phyloP scores from a whole-genome alignment of 2,329 filamentous ascomycete genomes.

The Neonectria hederae region DNA sequence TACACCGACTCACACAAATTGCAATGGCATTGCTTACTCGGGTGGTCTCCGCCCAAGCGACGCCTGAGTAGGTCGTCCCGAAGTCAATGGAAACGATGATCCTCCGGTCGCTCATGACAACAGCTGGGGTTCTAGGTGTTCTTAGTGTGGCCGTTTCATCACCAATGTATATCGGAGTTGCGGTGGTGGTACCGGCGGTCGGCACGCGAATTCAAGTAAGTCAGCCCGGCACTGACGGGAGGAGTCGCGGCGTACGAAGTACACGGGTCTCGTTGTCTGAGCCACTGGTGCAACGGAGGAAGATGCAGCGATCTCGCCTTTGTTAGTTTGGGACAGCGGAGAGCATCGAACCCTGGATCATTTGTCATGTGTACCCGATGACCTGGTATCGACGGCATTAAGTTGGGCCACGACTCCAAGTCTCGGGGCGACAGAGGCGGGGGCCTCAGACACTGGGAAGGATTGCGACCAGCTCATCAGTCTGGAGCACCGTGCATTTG shows the following conservation, averaged over 20 bases:
- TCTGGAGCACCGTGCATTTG: slow-evolving; percentile 25
- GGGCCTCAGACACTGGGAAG: slow-evolving; percentile 28
- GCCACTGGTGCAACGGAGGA: slow-evolving; percentile 6
- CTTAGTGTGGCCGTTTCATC: slow-evolving; percentile 33
- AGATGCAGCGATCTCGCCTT: background rate
- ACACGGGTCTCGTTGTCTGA: slow-evolving; percentile 12
- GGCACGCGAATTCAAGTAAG: slow-evolving; percentile 25
- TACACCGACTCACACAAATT: slow-evolving; percentile 11
- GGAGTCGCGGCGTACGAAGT: background rate
- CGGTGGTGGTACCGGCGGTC: slow-evolving; percentile 29
- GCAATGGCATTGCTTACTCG: slow-evolving; percentile 42
- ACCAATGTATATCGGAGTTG: slow-evolving; percentile 30
- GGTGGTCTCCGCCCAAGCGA: slow-evolving; percentile 61
- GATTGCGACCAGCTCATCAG: slow-evolving; percentile 34
- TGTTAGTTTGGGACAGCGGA: slow-evolving; percentile 5
- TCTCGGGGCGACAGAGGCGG: slow-evolving; percentile 7
- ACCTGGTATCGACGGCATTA: slow-evolving; percentile 26
- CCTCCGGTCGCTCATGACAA: slow-evolving; percentile 48
- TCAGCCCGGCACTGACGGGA: slow-evolving; percentile 10
- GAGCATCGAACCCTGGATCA: slow-evolving; percentile 22
- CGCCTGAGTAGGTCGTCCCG: slow-evolving; percentile 65
- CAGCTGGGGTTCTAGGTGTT: slow-evolving; percentile 23
- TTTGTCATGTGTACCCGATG: slow-evolving; percentile 32
- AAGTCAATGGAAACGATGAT: slow-evolving; percentile 65
- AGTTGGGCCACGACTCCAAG: slow-evolving; percentile 15